Base-by-base conservation (phyloP, 345 rosid genomes). In the Tarenaya hassleriana region DNA sequence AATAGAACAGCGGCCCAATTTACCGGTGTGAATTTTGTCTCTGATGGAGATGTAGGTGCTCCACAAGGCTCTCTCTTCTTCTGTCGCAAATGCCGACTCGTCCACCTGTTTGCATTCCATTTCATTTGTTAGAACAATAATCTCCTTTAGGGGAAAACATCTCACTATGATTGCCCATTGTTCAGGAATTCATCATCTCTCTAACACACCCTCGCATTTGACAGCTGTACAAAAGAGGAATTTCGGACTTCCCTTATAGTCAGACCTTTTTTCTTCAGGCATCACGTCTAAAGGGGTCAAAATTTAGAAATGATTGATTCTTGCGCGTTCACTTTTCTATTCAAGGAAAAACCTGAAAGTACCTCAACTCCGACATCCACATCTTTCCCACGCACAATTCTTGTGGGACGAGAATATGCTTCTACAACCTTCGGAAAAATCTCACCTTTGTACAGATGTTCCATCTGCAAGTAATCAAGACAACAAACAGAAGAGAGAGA, bases 351-450 rank as follows among this genome's bases (percentile, higher is more conserved):
- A 52, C 39, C 2, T 16, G 29, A 33, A 62, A 15, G 29, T 75
- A 86, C 97, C 97, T 90, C 81, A 37, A 68, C 31, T 56, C 70
- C 68, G 55, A 68, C 41, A 56, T 75, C 82, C 24, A 82, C 55
- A 54, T 82, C 87, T 84, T 90, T 86, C 54, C 97, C 97, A 52
- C 94, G 85, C 13, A 83, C 80, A 41, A 90, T 90, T 54, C 95
- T 85, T 27, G 95, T 83, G 49, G 97, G 97, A 63, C 94, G 95
- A 47, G 97, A 83, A 71, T 90, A 90, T 38, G 90, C 90, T 72
- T 86, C 91, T 61, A 90, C 82, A 43, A 90, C 80, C 75, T 74
- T 87, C 0, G 79, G 84, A 59, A 86, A 84, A 13, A 73, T 73
- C 46, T 73, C 55, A 10, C 87, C 83, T 67, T 66, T 77, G 38